Base-by-base conservation (phyloP, 2,329 filamentous ascomycete genomes). In the Epichloe sibirici region DNA sequence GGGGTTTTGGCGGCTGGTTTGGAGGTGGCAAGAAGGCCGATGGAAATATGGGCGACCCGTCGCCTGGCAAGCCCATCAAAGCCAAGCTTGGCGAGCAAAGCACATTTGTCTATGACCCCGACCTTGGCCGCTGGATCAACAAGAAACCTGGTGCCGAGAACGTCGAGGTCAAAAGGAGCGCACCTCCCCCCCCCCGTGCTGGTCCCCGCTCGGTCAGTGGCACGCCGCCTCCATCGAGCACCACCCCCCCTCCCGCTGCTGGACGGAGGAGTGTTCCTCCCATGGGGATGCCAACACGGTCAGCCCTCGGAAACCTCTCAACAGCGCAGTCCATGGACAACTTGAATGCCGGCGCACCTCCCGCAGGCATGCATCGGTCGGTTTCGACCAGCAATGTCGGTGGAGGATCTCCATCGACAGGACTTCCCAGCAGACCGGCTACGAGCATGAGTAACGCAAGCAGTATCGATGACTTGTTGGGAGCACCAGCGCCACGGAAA, bases 71-170 rank as follows among this genome's bases (percentile, higher is more conserved):
- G 63, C 73, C 90, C n/a, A 88, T 96, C 66, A 83, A 81, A 60
- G 93, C 94, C 56, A 98, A 98, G 63, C 79, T 98, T 8, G 94
- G 91, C 56, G 94, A 98, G 68, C 82, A 93, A 63, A 95, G 82
- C 67, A 89, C 83, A 45, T 96, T 98, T 68, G 85, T 91, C 59
- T 98, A 93, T 63, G 93, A 98, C 64, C 86, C 90, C 2, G 88
- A 96, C n/a, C 78, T 95, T 50, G 94, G 95, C 74, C 90, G 93
- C 66, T 98, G 94, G 94, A 77, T 98, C 66, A 97, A 98, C 74
- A 96, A 96, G 74, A 96, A 95, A 66, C 81, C 82, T 11, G 84
- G 84, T 12, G 78, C 80, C 7, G 83, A 86, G 51, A 79, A 78
- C 44, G 71, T 71, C 8, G 72, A 77, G 28, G 72, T 78, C 3